Base-by-base conservation (phyloP, 1,284 basidiomycete species). In the Pseudomicrostroma phylloplanum region DNA sequence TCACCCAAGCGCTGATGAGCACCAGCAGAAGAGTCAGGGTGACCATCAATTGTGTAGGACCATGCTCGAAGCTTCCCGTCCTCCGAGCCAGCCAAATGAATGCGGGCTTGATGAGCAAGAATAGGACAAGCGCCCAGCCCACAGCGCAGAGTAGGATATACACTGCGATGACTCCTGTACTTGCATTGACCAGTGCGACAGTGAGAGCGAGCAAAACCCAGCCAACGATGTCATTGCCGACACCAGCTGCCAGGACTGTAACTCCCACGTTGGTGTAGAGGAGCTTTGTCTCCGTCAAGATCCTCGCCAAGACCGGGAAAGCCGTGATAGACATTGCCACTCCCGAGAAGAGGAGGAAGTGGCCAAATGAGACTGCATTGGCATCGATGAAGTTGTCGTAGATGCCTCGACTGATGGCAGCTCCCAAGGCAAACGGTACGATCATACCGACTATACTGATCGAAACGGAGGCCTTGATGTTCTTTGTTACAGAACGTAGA, bases 341-440 rank as follows among this genome's bases (percentile, higher is more conserved):
- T 56, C 91, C 91, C 48, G 90, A 87, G 80, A 96, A 97, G 49
- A 98, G 86, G 83, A 97, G 86, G 80, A 97, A 97, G 77, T 96
- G 85, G 1, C 90, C 88, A 78, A 90, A 86, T 51, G 86, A 81
- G 61, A 88, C 85, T 53, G 80, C 81, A 26, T 73, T 62, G 12
- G 54, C 57, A 68, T 87, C 83, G 73, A 94, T 88, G 80, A 93
- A 94, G 2, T 84, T 76, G 59, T 88, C 81, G 82, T 94, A 97
- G 40, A 97, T 77, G 0, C 90, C 87, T 1, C 88, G 84, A 0
- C 91, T 85, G 13, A 96, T 83, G 0, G 86, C 92, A 0, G 89
- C 87, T 6, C 94, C 94, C 8, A 96, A 80, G 0, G 86, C 90
- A 75, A 94, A 91, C 0, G 91, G 91, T 1, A 93, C 66, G 17